These are phyloP conservation scores for Colletotrichum cordylinicola DNA, from an alignment of 2,329 filamentous ascomycete genomes.

Conservation along the genomic window DNA sequence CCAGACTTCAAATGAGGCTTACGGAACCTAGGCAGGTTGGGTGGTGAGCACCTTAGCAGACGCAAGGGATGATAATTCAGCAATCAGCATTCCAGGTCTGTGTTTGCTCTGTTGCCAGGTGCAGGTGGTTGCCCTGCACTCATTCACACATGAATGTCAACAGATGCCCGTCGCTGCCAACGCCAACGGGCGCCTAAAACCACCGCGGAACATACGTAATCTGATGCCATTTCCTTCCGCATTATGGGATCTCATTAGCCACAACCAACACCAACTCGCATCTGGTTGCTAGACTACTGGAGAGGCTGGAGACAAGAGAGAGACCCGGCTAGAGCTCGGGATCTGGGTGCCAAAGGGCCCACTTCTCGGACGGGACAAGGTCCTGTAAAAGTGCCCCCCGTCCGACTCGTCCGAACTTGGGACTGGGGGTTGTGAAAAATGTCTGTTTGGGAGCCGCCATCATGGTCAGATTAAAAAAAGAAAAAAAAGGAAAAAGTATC, in stretches of 20 bases:
- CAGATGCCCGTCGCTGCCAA: not conserved
- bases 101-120: not conserved
- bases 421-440: not conserved
- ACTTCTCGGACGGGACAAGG: constrained; percentile 15
- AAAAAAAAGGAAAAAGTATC: not conserved
- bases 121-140: not conserved
- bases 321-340: constrained; percentile 14
- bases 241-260: not conserved
- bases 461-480: not conserved
- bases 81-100: constrained; percentile 2
- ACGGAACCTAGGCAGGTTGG: not conserved
- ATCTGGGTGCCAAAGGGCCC: constrained; percentile 10
- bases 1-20: constrained; percentile 3
- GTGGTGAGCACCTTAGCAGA: not conserved
- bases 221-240: not conserved
- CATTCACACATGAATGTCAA: not conserved
- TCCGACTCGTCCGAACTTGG: constrained; percentile 17
- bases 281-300: not conserved
- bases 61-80: constrained; percentile 8
- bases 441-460: not conserved
- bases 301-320: constrained; percentile 10
- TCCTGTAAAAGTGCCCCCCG: constrained; percentile 14
- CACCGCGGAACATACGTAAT: not conserved
- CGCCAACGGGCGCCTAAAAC: not conserved
- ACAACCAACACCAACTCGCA: constrained; percentile 5